Evolutionary conservation across 169 alveolate species (phyloP).

Genomic region (Fabrea salina): DNA sequence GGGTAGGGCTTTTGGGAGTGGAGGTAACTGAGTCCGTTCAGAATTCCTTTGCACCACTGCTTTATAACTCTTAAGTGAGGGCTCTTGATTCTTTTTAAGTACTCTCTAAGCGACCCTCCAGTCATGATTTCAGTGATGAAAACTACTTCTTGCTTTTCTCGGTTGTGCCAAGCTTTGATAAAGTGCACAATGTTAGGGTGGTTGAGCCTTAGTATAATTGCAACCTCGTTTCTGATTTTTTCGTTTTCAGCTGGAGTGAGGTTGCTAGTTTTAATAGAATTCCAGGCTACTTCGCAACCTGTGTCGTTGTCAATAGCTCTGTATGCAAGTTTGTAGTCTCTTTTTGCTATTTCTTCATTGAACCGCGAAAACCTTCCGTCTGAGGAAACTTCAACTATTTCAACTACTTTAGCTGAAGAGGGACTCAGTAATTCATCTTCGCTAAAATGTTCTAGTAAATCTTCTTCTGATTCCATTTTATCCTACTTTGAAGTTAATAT

Average conservation of each 20-base stretch:
- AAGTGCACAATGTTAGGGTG: constrained; percentile 83
- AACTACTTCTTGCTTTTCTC: constrained; percentile 72
- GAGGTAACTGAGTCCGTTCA: constrained; percentile 81
- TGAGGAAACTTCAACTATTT: constrained; percentile 64
- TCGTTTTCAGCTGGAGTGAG: no score
- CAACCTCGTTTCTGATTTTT: no score
- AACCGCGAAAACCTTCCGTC: constrained; percentile 68
- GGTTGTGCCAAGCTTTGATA: constrained; percentile 83
- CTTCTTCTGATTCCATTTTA: no score
- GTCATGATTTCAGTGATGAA: constrained; percentile 88
- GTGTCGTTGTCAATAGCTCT: constrained; percentile 10
- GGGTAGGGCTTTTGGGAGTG: constrained; percentile 81
- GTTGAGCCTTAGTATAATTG: no score
- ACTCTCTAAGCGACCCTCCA: constrained; percentile 83
- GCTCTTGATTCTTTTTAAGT: constrained; percentile 66
- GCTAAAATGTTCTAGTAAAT: no score
- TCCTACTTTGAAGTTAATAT: no score
- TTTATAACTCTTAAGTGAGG: constrained; percentile 82
- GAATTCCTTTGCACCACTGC: constrained; percentile 84
- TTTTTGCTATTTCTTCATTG: constrained; percentile 85
- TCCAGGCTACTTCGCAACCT: constrained; percentile 34
- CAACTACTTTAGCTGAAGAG: no score
- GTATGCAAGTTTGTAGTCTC: constrained; percentile 72
- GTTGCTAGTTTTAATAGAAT: no score
- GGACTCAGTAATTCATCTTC: no score